phyloP scores from a whole-genome alignment of 371 early-diverging fungal genomes.

The Actinomucor elegans region DNA sequence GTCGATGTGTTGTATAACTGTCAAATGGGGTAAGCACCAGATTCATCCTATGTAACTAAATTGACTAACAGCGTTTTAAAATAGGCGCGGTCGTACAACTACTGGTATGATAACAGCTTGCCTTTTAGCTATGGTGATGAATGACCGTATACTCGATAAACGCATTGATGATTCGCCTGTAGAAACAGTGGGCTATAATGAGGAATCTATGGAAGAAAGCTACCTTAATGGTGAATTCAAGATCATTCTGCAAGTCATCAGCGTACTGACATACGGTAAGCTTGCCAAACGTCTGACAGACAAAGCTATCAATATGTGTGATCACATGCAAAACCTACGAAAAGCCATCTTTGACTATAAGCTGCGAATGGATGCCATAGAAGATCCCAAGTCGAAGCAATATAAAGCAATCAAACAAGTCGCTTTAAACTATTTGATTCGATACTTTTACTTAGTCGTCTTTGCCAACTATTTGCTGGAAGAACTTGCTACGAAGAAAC shows the following conservation, averaged over 20 bases:
- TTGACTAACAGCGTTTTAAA: neutral
- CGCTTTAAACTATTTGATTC: constrained; percentile 54
- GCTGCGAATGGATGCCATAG: constrained; percentile 41
- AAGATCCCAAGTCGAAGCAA: constrained; percentile 37
- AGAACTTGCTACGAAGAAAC: constrained; percentile 6
- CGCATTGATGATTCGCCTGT: constrained; percentile 1
- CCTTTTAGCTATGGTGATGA: constrained; percentile 30
- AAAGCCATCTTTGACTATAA: constrained; percentile 58
- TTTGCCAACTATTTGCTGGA: constrained; percentile 65
- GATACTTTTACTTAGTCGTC: constrained; percentile 62
- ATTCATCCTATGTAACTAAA: neutral
- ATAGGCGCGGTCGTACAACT: constrained; percentile 68
- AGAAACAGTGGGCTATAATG: constrained; percentile 3
- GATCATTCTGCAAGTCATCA: constrained; percentile 58
- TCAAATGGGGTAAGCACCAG: constrained; percentile 79
- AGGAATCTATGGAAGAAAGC: constrained; percentile 21
- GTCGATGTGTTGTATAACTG: constrained; percentile 73
- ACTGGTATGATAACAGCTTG: constrained; percentile 67
- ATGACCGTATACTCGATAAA: constrained; percentile 15
- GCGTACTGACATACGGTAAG: constrained; percentile 57
- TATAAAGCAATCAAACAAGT: constrained; percentile 24
- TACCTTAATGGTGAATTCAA: constrained; percentile 57
- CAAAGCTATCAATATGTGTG: constrained; percentile 57
- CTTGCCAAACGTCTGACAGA: constrained; percentile 63
- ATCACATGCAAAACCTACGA: constrained; percentile 69